Percentiles rank a stretch among this genome's conserved stretches.
phyloP scores from a whole-genome alignment of 2,329 filamentous ascomycete genomes.

The Colletotrichum graminicola region DNA sequence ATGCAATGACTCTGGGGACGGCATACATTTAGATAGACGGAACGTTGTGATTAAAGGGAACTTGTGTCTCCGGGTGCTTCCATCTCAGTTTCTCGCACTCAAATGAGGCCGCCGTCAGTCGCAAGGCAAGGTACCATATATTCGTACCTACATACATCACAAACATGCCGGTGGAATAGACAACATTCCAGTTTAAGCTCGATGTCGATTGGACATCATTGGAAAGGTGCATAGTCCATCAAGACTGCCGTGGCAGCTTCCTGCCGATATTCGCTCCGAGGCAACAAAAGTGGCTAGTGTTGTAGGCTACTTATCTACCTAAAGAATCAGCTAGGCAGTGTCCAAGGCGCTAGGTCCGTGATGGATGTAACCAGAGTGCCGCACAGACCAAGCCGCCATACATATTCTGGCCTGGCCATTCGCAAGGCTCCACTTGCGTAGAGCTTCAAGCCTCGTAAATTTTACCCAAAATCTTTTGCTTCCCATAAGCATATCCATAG shows the following conservation, averaged over 20 bases:
- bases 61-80: neutral
- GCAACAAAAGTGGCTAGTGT: conserved; percentile 2
- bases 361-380: conserved; percentile 7
- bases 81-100: neutral
- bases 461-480: conserved; percentile 25
- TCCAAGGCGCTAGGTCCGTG: conserved; percentile 23
- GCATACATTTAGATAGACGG: neutral
- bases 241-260: neutral
- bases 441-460: conserved; percentile 40
- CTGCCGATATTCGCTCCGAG: conserved; percentile 2
- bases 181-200: neutral
- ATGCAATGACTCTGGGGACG: neutral
- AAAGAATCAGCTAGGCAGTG: conserved; percentile 10
- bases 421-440: conserved; percentile 34
- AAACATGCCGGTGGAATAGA: neutral
- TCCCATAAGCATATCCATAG: conserved; percentile 3
- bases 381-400: conserved; percentile 36
- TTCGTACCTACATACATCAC: too few species aligned
- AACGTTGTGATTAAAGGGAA: neutral
- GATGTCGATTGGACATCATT: neutral
- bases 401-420: conserved; percentile 16
- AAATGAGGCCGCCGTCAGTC: neutral
- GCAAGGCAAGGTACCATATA: neutral
- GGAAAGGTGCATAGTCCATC: neutral
- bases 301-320: neutral